Evolutionary conservation across 1,284 basidiomycete species (phyloP), one percentile per base, ranked within the genome.

Genomic region (Sphagnurus paluster): DNA sequence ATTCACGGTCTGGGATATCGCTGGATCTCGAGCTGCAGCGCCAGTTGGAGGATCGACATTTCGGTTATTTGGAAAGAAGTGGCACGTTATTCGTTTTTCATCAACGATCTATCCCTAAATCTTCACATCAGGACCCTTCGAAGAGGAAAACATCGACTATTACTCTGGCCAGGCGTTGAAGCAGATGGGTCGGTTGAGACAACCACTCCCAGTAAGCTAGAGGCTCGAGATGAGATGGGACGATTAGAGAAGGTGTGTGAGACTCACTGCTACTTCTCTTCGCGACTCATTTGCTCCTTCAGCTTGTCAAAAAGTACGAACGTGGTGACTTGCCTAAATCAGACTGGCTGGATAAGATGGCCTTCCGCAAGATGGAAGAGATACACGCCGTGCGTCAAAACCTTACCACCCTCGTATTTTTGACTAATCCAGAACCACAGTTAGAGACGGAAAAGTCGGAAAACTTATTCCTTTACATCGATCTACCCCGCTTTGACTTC

Each of bases 281-380:
- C n/a, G n/a, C n/a, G n/a, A n/a, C n/a, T n/a, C n/a, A n/a, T n/a
- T n/a, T n/a, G n/a, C n/a, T n/a, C n/a, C 32, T 48, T 4, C 54
- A 95, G 88, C 79, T 98, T 9, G 88, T 98, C 48, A 98, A 98
- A 75, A 94, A 95, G 62, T 95, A 96, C 58, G 93, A 98, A 61
- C 78, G 93, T 3, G 93, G 93, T 0, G 94, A 98, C 64, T 74
- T 99, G n/a, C 82, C 88, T 1, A 91, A 93, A 62, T 86, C 91
- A 1, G 94, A 98, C 54, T 99, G 97, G 96, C 72, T 99, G 3
- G 96, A 99, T 64, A 89, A 91, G 53, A 72, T 97, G 63, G 86
- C 90, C 1, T 98, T 97, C 66, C 75, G 94, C 25, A 90, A 90
- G 69, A 96, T 98, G 73, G 95, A 95, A 55, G 88, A 93, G 59